Percentiles rank a stretch among this genome's conserved stretches.
Evolutionary conservation across 768 basidiomycete species (phyloP).

Genomic region (Tulasnella sp.): DNA sequence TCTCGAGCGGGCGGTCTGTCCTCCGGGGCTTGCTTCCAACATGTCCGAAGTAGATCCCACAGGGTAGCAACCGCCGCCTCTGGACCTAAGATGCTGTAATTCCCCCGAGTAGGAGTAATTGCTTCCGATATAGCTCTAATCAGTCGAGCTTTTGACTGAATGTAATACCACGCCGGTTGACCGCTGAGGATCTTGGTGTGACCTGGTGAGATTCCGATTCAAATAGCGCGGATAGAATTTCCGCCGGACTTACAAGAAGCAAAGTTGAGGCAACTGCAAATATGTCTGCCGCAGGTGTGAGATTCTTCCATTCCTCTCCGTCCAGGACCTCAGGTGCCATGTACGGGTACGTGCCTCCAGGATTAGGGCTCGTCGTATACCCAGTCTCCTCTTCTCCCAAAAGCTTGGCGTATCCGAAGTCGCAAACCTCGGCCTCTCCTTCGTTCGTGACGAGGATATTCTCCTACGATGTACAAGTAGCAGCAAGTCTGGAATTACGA

Average conservation of each 20-base stretch:
- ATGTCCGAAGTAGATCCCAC: neutral
- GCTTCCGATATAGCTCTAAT: neutral
- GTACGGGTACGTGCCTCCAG: neutral
- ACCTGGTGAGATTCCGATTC: too few relatives aligned
- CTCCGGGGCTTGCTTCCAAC: neutral
- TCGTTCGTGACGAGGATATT: neutral
- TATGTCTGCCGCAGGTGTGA: neutral
- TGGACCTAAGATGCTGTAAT: neutral
- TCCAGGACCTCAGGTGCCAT: slow-evolving; percentile 2
- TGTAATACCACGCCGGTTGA: neutral
- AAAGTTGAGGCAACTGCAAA: too few relatives aligned
- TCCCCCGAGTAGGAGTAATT: neutral
- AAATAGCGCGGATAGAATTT: too few relatives aligned
- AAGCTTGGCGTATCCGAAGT: neutral
- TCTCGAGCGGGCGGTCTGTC: neutral
- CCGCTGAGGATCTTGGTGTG: neutral
- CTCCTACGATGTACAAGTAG: neutral
- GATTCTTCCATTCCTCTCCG: neutral
- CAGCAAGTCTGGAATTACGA: neutral
- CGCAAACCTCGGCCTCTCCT: neutral
- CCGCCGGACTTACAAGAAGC: too few relatives aligned
- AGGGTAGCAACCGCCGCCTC: neutral
- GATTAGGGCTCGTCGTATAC: neutral
- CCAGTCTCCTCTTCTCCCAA: neutral
- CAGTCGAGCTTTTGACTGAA: neutral